Conservation (phyloP, 306 rosid genomes). For the Parietaria judaica region DNA sequence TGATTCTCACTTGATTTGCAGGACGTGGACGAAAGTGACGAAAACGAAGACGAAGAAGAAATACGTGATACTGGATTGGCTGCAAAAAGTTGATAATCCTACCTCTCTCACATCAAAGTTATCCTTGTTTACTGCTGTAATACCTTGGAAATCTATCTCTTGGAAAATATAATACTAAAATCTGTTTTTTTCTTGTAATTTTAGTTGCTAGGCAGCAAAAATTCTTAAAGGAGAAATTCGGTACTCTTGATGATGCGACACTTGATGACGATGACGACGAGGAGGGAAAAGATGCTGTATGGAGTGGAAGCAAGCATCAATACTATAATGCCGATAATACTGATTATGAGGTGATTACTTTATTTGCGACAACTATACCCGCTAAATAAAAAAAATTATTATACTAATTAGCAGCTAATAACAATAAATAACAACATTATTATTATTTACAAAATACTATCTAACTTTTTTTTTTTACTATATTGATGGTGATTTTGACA, state of each 20-base stretch:
- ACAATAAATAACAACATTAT: too few relatives aligned
- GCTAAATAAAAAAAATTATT: too few relatives aligned
- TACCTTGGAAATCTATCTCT: neutral
- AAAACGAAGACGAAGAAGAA: conserved; percentile 14
- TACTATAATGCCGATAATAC: conserved; percentile 73
- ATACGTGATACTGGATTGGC: conserved; percentile 24
- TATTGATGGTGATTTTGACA: neutral
- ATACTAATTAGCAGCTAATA: too few relatives aligned
- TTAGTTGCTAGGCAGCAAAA: conserved; percentile 57
- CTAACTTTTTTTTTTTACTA: too few relatives aligned
- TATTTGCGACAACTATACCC: neutral
- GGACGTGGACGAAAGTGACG: conserved; percentile 16
- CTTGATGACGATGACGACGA: conserved; percentile 49
- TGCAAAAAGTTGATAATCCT: conserved; percentile 47
- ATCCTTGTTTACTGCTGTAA: conserved; percentile 1
- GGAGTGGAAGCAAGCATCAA: conserved; percentile 35
- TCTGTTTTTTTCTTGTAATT: conserved; percentile 8
- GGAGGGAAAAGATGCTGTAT: conserved; percentile 27
- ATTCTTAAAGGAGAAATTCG: conserved; percentile 46
- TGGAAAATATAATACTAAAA: conserved; percentile 5
- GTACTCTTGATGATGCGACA: conserved; percentile 60
- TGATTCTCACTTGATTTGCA: conserved; percentile 3
- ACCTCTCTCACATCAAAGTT: neutral
- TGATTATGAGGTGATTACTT: conserved; percentile 57
- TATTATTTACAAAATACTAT: too few relatives aligned